Evolutionary conservation across 306 rosid species (phyloP).

Genomic region (Dryas drummondii): DNA sequence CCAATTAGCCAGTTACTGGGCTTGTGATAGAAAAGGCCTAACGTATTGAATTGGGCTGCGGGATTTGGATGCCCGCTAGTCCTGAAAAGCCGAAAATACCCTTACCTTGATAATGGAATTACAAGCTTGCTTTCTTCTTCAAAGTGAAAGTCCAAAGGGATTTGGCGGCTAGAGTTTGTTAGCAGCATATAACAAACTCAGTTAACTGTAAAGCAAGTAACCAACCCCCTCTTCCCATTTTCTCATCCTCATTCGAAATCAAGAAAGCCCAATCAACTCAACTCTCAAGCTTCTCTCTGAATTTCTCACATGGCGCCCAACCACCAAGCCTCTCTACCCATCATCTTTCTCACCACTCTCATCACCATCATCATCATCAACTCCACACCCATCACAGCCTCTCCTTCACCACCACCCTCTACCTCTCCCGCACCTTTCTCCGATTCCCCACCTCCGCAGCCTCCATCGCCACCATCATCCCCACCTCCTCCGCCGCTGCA

Average conservation of each 20-base stretch:
- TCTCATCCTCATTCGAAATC: neutral
- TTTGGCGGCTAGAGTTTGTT: conserved; percentile 20
- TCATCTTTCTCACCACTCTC: conserved; percentile 9
- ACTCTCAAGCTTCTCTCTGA: neutral
- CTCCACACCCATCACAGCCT: neutral
- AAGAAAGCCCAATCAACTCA: neutral
- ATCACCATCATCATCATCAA: neutral
- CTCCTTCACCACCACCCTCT: neutral
- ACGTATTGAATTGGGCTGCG: too few relatives aligned
- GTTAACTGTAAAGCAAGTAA: too few relatives aligned
- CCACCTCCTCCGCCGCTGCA: neutral
- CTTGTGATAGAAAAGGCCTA: too few relatives aligned
- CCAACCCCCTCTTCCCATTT: neutral
- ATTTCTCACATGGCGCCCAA: conserved; percentile 16
- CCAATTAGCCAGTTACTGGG: too few relatives aligned
- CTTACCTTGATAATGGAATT: neutral
- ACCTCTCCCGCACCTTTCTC: too few relatives aligned
- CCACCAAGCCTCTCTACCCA: neutral
- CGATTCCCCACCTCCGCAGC: neutral
- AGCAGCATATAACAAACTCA: too few relatives aligned
- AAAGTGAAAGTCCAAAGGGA: neutral
- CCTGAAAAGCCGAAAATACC: neutral
- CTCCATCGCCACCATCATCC: neutral
- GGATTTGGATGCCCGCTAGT: too few relatives aligned
- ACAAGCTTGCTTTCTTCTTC: neutral